Evolutionary conservation across 768 basidiomycete species (phyloP), one percentile per base, ranked within the genome.

Genomic region (Leccinum disarticulatum): DNA sequence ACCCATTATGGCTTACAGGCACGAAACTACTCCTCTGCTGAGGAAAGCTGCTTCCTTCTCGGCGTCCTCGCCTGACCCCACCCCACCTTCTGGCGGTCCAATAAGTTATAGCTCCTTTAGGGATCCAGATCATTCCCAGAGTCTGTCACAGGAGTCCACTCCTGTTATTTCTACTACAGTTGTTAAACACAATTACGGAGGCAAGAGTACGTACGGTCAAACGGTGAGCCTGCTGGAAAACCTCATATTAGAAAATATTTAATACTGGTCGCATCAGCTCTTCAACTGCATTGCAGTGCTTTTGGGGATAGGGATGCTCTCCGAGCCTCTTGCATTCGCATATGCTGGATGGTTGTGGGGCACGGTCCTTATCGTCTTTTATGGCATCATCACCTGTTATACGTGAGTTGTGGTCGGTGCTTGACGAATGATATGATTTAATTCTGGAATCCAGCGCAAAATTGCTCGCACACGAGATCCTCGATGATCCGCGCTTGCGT

Each of bases 281-380:
- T 94, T 94, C 74, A 95, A 95, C 66, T 87, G 87, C 10, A 90
- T 88, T 33, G 92, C 92, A 14, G 90, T 95, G 35, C 77, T 96
- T 11, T 79, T 94, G 19, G 94, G 94, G 6, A 88, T 95, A 62
- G 94, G 94, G 4, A 87, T 96, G 80, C 80, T 95, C 17, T 92
- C 92, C 13, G 87, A 93, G 69, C 93, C 94, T 0, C 79, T 97
- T 27, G 95, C 95, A 0, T 96, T 97, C 67, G 86, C 94, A 1
- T 93, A 92, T 66, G 84, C 93, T 2, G 96, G 95, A 3, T 98
- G 95, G 95, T 75, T 88, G 17, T 77, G 81, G 38, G 95, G 96
- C 1, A 87, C 87, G 1, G 7, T 81, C 27, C 77, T 98, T 15
- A 84, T 96, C 58, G 69, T 91, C 11, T 82, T 83, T 55, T 95